A percentile compares a stretch with the other conserved stretches of the same genome.
phyloP scores from a whole-genome alignment of 345 rosid genomes.

The Eutrema heterophyllum region DNA sequence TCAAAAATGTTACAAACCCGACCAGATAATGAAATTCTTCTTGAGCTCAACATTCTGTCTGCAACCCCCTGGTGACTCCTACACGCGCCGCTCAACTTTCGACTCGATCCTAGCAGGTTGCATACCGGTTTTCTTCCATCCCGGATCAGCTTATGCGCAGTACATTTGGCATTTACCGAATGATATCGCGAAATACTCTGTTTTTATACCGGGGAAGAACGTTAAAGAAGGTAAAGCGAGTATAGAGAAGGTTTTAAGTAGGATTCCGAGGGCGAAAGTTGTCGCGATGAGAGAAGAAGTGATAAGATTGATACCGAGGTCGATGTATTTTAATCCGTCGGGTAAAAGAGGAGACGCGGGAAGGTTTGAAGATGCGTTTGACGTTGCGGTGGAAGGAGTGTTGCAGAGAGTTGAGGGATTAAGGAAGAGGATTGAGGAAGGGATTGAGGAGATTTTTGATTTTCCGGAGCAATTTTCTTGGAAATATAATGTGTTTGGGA shows the following conservation, averaged over 20 bases:
- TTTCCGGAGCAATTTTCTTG: conserved; percentile 47
- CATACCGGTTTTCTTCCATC: conserved; percentile 89
- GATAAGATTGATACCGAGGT: conserved; percentile 52
- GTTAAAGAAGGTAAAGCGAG: conserved; percentile 46
- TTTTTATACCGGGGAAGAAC: conserved; percentile 47
- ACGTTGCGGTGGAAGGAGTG: conserved; percentile 60
- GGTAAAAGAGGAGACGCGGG: conserved; percentile 32
- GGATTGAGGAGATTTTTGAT: conserved; percentile 34
- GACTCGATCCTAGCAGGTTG: conserved; percentile 84
- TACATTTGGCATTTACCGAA: conserved; percentile 77
- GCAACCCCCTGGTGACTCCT: conserved; percentile 84
- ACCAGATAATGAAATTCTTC: conserved; percentile 48
- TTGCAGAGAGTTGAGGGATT: conserved; percentile 44
- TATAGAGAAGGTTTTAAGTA: conserved; percentile 46
- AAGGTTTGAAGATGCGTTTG: conserved; percentile 70
- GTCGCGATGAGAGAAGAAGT: conserved; percentile 55
- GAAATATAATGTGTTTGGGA: conserved; percentile 55
- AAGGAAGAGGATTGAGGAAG: conserved; percentile 35
- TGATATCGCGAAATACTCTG: conserved; percentile 53
- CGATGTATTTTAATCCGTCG: conserved; percentile 57
- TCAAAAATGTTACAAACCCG: conserved; percentile 45
- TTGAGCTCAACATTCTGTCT: conserved; percentile 61
- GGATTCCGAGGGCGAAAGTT: conserved; percentile 36
- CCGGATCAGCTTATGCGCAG: conserved; percentile 78
- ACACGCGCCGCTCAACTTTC: conserved; percentile 69